Evolutionary conservation across 1,284 basidiomycete species (phyloP), one percentile per base, ranked within the genome.

Genomic region (Amylostereum areolatum): DNA sequence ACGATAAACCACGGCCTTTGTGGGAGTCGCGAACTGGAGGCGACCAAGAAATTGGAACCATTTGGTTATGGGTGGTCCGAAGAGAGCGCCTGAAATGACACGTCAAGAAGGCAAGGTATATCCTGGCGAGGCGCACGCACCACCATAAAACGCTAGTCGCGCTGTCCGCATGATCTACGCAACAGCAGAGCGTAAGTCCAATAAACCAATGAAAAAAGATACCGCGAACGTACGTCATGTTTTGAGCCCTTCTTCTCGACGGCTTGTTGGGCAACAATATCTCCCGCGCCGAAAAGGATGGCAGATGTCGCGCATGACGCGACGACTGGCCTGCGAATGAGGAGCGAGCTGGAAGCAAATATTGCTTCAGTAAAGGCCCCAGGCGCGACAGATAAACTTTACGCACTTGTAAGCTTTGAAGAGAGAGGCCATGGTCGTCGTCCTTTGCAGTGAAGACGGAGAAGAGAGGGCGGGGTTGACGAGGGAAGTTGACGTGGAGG

Each of bases 191-290:
- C 43, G 32, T 32, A 3, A 27, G 18, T 10, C 3, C 11, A 10
- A 43, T 42, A 29, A 41, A 29, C 5, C 44, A 36, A 12, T 24
- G 12, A 25, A 34, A 31, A 24, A 47, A 46, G 28, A 33, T 33
- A 7, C 27, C n/a, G 42, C 27, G 11, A 9, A 73, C 78, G 60
- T 55, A 89, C 87, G 59, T 91, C 88, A 59, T 90, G 87, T 3
- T 80, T 63, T 52, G 61, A 69, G 10, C 85, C 83, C 59, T 70
- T 78, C 53, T 70, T 71, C 61, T 93, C 92, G 29, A 93, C 78
- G 0, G 72, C 82, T 62, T 93, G 86, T 65, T 93, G 91, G 0
- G 91, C 89, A 34, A 93, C 75, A 1, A 89, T 59, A 61, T 94
- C 92, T n/a, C 89, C 91, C 7, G 80, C 69, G 41, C 84, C 82